Percentiles rank a stretch among this genome's conserved stretches.
Evolutionary conservation across 345 rosid species (phyloP).

Genomic region (Hibiscus mutabilis): DNA sequence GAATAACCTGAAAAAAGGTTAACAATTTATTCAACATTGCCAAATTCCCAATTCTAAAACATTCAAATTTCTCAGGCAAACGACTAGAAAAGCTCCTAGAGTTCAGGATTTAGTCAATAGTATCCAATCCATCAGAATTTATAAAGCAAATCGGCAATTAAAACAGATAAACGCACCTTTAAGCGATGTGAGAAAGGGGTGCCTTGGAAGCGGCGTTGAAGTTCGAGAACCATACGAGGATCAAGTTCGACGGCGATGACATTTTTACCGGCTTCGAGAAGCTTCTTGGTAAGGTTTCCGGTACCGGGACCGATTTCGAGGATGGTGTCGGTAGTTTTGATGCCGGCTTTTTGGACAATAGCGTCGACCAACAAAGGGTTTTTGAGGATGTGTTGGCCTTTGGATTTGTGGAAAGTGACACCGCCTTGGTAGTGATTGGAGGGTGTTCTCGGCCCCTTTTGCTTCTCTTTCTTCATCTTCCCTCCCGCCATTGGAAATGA

Average conservation of each 20-base stretch:
- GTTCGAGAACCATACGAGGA: slow-evolving; percentile 90
- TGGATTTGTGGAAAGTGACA: slow-evolving; percentile 78
- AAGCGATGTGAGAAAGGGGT: slow-evolving; percentile 50
- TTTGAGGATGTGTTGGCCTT: slow-evolving; percentile 85
- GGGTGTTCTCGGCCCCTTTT: slow-evolving; percentile 40
- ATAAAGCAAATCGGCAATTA: not conserved
- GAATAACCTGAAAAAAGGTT: slow-evolving; percentile 49
- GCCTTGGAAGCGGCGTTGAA: slow-evolving; percentile 84
- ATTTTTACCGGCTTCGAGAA: slow-evolving; percentile 73
- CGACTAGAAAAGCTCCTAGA: not conserved
- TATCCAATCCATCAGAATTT: not conserved
- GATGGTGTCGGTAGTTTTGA: slow-evolving; percentile 68
- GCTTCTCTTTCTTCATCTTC: slow-evolving; percentile 66
- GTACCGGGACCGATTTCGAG: slow-evolving; percentile 95
- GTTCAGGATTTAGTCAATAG: not conserved
- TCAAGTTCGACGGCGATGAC: slow-evolving; percentile 87
- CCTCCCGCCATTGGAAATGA: slow-evolving; percentile 63
- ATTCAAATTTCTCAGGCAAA: not conserved
- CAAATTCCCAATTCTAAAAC: not conserved
- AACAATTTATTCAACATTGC: not conserved
- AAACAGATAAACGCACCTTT: slow-evolving; percentile 28
- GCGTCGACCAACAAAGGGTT: slow-evolving; percentile 78
- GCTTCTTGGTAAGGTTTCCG: slow-evolving; percentile 89
- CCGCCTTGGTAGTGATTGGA: slow-evolving; percentile 79
- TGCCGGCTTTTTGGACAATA: slow-evolving; percentile 79